Evolutionary conservation across 2,329 filamentous ascomycete genomes (phyloP), one percentile per base, ranked within the genome.

Genomic region (Diaporthe longicolla): DNA sequence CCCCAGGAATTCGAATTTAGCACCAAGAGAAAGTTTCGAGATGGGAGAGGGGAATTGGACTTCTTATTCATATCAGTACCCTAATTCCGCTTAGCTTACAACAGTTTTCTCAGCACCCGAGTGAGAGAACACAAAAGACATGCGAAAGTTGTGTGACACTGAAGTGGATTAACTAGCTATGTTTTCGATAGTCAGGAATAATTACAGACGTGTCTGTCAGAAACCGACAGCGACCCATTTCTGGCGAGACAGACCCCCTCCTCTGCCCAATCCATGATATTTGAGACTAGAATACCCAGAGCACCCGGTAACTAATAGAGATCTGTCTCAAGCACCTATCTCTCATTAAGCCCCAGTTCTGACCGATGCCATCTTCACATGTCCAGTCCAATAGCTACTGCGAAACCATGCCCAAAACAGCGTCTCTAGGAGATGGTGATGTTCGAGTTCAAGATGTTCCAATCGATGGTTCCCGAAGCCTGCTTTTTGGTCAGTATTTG

Each of bases 341-440:
- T 52, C 1, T 11, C 21, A 3, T n/a, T 37, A n/a, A 40, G 21
- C 21, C 17, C 26, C 40, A 19, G 13, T 10, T 17, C 19, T 50
- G 37, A 37, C 37, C 45, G 21, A 52, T 26, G 43, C 10, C 11
- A 24, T 3, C 9, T 26, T 24, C 29, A 8, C 9, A 19, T 66
- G 21, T 32, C 11, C 26, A 52, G 43, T 50, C 26, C 43, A 24
- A 19, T 24, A 11, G 2, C 21, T 2, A 24, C 29, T 19, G 21
- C 45, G 7, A 19, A 21, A 15, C 29, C 45, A 35, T 8, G 11
- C 17, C 7, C 29, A 24, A 11, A 45, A 24, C 29, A 1, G 24
- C 29, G 24, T 50, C 35, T 37, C 29, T 59, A 68, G 13, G 70
- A 70, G 55, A 74, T 45, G 19, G 73, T 74, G 50, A 74, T 32